A percentile compares a stretch with the other conserved stretches of the same genome.
Conservation (phyloP, 2,329 filamentous ascomycete species). For the Diaporthe ampelina region DNA sequence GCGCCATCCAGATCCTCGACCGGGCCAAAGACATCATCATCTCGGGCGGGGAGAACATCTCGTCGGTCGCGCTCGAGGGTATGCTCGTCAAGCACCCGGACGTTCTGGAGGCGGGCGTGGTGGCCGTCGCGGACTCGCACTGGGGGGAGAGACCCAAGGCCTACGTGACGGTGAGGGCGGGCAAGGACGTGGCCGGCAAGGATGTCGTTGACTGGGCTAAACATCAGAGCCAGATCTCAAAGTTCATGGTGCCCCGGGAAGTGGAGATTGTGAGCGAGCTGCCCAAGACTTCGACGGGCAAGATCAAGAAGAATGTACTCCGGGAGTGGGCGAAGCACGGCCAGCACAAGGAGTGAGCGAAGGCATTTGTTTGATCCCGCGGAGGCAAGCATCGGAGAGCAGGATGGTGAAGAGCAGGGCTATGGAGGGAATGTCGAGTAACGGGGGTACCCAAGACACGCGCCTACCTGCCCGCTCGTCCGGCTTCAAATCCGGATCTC, state of each 20-base stretch:
- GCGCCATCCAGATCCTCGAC: conserved; percentile 91
- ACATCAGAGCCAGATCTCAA: conserved; percentile 82
- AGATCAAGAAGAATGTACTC: conserved; percentile 95
- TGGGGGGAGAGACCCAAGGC: conserved; percentile 98
- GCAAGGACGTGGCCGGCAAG: conserved; percentile 60
- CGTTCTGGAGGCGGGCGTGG: conserved; percentile 91
- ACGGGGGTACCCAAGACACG: background rate
- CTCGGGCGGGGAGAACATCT: conserved; percentile 97
- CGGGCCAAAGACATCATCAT: conserved; percentile 99
- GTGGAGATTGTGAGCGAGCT: conserved; percentile 87
- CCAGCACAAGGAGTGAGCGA: conserved; percentile 33
- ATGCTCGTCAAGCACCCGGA: conserved; percentile 91
- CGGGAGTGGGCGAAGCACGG: conserved; percentile 82
- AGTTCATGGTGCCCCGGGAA: conserved; percentile 86
- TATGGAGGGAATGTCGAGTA: background rate
- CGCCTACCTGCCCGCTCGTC: background rate
- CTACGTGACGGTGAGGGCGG: conserved; percentile 84
- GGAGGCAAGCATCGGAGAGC: background rate
- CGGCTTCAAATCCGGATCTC: background rate
- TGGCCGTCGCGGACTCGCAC: conserved; percentile 87
- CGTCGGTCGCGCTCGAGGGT: conserved; percentile 89
- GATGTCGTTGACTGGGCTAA: conserved; percentile 91
- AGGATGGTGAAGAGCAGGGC: too few relatives aligned
- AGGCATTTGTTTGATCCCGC: too few relatives aligned
- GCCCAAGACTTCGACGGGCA: conserved; percentile 97